Conservation (phyloP, 75 land plant species). For the Cupressus sempervirens region DNA sequence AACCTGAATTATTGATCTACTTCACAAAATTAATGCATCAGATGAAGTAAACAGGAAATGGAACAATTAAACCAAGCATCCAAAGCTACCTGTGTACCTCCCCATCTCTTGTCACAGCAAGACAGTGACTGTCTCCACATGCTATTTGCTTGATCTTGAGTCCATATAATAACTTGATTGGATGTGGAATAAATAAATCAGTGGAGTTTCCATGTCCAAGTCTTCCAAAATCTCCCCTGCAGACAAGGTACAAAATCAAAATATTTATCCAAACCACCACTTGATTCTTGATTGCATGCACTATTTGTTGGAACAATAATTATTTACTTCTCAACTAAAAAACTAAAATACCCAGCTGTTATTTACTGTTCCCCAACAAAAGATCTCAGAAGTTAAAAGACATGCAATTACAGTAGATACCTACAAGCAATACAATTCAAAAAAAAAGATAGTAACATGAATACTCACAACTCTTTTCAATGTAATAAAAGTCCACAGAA, state of each 20-base stretch:
- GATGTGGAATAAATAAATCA: conserved; percentile 88
- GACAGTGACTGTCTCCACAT: conserved; percentile 97
- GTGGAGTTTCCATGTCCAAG: conserved; percentile 98
- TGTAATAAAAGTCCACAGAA: background rate
- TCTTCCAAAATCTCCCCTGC: conserved; percentile 99
- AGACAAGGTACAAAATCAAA: conserved; percentile 1
- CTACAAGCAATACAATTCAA: background rate
- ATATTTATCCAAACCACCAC: background rate
- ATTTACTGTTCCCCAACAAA: background rate
- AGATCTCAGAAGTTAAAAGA: background rate
- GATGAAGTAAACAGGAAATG: background rate
- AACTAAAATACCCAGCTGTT: background rate
- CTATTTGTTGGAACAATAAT: background rate
- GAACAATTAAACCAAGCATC: background rate
- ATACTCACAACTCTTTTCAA: background rate
- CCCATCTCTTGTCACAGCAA: conserved; percentile 78
- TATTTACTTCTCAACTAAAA: background rate
- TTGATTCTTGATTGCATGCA: background rate
- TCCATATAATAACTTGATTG: conserved; percentile 74
- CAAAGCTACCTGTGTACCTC: conserved; percentile 69
- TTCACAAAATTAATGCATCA: background rate
- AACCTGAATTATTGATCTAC: background rate
- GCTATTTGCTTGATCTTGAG: conserved; percentile 88
- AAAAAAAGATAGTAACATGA: background rate
- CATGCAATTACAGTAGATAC: background rate